Evolutionary conservation across 2,329 filamentous ascomycete genomes (phyloP), one percentile per base, ranked within the genome.

Genomic region (Ophiosphaerella herpotricha): DNA sequence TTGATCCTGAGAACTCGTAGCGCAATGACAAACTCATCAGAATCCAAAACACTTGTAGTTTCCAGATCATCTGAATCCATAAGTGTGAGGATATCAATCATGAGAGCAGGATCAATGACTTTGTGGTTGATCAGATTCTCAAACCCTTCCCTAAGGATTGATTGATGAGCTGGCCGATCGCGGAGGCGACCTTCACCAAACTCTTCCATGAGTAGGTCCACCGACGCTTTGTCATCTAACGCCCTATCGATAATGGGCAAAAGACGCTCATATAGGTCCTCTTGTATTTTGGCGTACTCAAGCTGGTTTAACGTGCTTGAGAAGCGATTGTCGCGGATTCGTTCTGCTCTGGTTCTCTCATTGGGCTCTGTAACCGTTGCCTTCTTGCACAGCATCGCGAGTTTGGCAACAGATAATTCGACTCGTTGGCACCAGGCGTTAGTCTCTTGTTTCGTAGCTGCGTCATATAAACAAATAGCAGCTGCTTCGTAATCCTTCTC

Each of bases 381-480:
- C 21, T 66, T 51, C 39, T 63, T 60, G 45, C 63, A 64, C 58
- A 97, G 75, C 46, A 78, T 61, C 21, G 76, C 70, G n/a, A 99
- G 80, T 74, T 97, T 97, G 32, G 90, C 89, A 34, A 99, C 80
- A 52, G 91, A 96, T 23, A 97, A 78, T 73, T 97, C 89, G 31
- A 96, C 89, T 72, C 95, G 94, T 77, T 96, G 95, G 75, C 85
- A 91, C 93, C 93, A 97, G 4, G 94, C 76, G 61, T 92, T 88
- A 44, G 85, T 82, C 71, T 97, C 92, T 46, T 85, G 84, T 42
- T 81, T 80, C 16, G 87, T 77, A 0, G 90, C 91, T 16, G 92
- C 80, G 7, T 84, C 78, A 37, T 89, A 78, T 39, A 99, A 80
- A 0, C 86, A 88, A 36, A 84, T 77, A 5, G 88, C 86, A 9